These are phyloP conservation scores for Cocos nucifera DNA, from an alignment of 176 grass and related monocot genomes.

Conservation along the genomic window DNA sequence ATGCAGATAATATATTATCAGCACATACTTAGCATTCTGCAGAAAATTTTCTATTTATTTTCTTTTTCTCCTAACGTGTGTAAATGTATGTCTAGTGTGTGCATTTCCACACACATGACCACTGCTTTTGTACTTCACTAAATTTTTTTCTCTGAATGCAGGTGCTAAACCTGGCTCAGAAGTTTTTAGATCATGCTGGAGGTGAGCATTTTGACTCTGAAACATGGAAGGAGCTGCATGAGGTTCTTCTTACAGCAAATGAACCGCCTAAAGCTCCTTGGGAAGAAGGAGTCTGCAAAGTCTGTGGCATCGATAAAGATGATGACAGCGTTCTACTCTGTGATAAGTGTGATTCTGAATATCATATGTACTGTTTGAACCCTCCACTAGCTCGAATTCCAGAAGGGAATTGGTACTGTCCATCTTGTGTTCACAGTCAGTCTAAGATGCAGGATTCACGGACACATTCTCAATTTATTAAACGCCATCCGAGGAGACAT, in stretches of 20 bases:
- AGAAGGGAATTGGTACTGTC: conserved; percentile 92
- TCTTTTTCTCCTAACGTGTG: too few relatives aligned
- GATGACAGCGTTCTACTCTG: conserved; percentile 88
- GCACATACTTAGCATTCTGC: too few relatives aligned
- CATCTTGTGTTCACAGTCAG: conserved; percentile 48
- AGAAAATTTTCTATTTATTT: too few relatives aligned
- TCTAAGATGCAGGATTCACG: conserved; percentile 23
- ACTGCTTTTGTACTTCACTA: too few relatives aligned
- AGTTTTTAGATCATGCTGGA: conserved; percentile 39
- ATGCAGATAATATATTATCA: too few relatives aligned
- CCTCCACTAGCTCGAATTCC: conserved; percentile 89
- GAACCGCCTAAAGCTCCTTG: conserved; percentile 83
- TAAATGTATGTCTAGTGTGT: too few relatives aligned
- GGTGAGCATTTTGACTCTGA: conserved; percentile 32
- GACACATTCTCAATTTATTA: conserved; percentile 23
- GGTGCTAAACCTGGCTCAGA: conserved; percentile 67
- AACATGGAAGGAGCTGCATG: conserved; percentile 43
- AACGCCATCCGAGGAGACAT: conserved; percentile 35
- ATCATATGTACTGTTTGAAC: conserved; percentile 90
- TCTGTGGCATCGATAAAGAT: conserved; percentile 87
- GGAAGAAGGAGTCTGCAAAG: conserved; percentile 98
- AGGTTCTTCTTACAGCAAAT: conserved; percentile 44
- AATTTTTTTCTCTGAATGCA: conserved; percentile 11
- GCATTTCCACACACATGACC: too few relatives aligned
- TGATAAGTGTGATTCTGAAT: conserved; percentile 89